Base-by-base conservation (phyloP, 768 basidiomycete genomes). In the Mycena kentingensis region DNA sequence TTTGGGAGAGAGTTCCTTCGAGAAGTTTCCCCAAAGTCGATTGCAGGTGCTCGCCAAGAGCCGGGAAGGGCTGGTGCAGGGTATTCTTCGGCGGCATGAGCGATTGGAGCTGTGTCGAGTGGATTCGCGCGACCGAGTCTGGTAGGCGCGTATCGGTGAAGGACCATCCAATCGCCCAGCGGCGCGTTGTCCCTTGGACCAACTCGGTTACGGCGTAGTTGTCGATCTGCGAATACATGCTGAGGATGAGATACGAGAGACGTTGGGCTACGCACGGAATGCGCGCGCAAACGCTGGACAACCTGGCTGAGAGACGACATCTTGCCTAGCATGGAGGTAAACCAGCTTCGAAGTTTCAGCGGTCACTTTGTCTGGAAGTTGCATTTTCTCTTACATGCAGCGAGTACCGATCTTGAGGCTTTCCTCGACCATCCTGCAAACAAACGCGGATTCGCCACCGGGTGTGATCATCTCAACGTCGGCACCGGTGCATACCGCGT, bases 151-250 rank as follows among this genome's bases (percentile, higher is more conserved):
- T 66, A 25, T 79, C 76, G 2, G 70, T 73, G 48, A 86, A 84
- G 0, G 90, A 93, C 96, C 96, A 98, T 0, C 81, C 92, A 2
- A 98, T 69, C 0, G 87, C 90, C 93, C 94, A 98, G n/a, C 97
- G 81, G 2, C 87, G 78, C 0, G 96, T 98, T 50, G 87, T 82
- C 1, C 95, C 92, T 69, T 93, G 93, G 3, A 86, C 73, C 39
- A 95, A 87, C 58, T 93, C 87, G 0, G 85, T 85, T 38, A 98
- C 73, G 0, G 84, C 88, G 66, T 95, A 98, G 68, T 97, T 97
- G 27, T 81, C 73, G 37, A 98, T 81, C 93, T 97, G 51, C 4
- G 32, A 11, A 29, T 27, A 31, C 16, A 36, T 19, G 7, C 27
- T 58, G 22, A 7, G n/a, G 51, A 25, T 11, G 12, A 42, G 42